Conservation (phyloP, 495 filamentous ascomycete genomes). For the Bryoglossum gracile region DNA sequence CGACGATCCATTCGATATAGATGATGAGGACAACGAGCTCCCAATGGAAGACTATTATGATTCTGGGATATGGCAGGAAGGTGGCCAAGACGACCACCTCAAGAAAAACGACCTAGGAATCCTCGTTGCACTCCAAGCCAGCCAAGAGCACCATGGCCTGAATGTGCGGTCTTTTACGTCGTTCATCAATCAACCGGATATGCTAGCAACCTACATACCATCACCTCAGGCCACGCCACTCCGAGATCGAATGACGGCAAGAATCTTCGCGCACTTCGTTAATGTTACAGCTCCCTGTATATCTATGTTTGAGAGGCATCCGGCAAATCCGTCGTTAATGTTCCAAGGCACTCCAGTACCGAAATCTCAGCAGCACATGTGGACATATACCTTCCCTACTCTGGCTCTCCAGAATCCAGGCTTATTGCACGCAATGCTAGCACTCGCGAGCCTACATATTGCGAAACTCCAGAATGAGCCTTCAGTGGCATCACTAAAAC, state of each 20-base stretch:
- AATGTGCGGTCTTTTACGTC: conserved; percentile 45
- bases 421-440: conserved; percentile 86
- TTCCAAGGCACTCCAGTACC: conserved; percentile 59
- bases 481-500: conserved; percentile 73
- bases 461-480: conserved; percentile 69
- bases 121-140: conserved; percentile 29
- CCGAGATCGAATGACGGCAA: conserved; percentile 73
- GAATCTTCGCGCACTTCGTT: conserved; percentile 89
- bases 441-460: conserved; percentile 81
- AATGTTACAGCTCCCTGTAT: conserved; percentile 81
- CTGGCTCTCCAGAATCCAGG: conserved; percentile 77
- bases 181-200: conserved; percentile 58
- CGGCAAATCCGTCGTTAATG: conserved; percentile 66
- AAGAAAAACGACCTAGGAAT: conserved; percentile 34
- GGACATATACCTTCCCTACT: conserved; percentile 75
- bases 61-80: conserved; percentile 19
- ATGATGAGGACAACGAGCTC: conserved; percentile 42
- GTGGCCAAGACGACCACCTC: conserved; percentile 11
- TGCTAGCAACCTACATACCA: conserved; percentile 73
- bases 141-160: conserved; percentile 41
- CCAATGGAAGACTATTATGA: conserved; percentile 30
- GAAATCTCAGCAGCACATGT: conserved; percentile 65
- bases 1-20: conserved; percentile 59
- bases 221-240: conserved; percentile 71
- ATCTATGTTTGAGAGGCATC: conserved; percentile 81